Conservation (phyloP, 2,329 filamentous ascomycete species). For the Paraphoma sp. region DNA sequence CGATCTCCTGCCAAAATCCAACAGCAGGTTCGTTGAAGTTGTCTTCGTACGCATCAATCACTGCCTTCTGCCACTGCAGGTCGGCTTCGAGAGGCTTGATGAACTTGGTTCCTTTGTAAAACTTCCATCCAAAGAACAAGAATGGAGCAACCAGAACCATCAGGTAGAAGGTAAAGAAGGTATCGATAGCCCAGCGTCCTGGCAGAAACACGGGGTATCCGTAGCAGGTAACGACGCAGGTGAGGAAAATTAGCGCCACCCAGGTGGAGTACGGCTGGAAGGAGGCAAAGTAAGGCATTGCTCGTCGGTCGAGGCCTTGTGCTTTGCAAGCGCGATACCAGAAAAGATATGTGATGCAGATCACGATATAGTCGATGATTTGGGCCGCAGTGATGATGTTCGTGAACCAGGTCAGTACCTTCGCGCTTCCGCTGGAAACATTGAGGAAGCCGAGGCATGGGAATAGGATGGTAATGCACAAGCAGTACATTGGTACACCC, state of each 20-base stretch:
- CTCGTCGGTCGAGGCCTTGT: conserved; percentile 55
- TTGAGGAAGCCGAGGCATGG: conserved; percentile 75
- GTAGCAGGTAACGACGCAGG: conserved; percentile 20
- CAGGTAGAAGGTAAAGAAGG: conserved; percentile 55
- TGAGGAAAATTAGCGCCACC: conserved; percentile 21
- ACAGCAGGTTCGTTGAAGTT: conserved; percentile 21
- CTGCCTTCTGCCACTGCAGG: conserved; percentile 52
- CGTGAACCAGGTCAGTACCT: conserved; percentile 77
- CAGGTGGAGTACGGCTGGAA: conserved; percentile 26
- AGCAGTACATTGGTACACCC: conserved; percentile 75
- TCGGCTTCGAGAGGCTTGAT: conserved; percentile 49
- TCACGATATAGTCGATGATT: conserved; percentile 50
- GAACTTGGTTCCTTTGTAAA: conserved; percentile 65
- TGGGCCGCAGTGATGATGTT: conserved; percentile 75
- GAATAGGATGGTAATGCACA: conserved; percentile 69
- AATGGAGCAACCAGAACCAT: conserved; percentile 29
- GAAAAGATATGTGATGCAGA: conserved; percentile 62
- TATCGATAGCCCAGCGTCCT: conserved; percentile 51
- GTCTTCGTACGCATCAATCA: conserved; percentile 48
- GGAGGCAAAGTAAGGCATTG: conserved; percentile 55
- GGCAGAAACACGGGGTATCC: conserved; percentile 52
- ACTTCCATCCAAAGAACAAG: conserved; percentile 63
- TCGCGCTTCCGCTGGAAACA: conserved; percentile 67
- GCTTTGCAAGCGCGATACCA: conserved; percentile 57
- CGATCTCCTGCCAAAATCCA: conserved; percentile 38